phyloP scores from a whole-genome alignment of 2,329 filamentous ascomycete genomes.

The Colletotrichum musae region DNA sequence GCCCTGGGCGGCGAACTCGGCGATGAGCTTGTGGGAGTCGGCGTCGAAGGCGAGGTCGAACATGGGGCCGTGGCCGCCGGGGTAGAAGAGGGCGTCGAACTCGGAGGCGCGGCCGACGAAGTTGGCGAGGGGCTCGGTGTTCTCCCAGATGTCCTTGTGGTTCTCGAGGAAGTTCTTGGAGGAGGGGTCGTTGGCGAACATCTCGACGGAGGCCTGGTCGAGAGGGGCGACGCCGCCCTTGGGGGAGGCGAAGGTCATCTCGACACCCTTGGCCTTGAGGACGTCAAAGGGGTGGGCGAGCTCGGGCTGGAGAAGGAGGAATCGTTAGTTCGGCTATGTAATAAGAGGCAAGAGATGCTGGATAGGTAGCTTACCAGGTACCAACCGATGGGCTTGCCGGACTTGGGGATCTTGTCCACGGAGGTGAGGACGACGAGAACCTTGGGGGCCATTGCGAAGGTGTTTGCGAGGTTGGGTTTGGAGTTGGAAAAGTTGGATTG shows the following conservation, averaged over 20 bases:
- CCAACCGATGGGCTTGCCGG: conserved; percentile 76
- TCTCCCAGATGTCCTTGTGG: conserved; percentile 73
- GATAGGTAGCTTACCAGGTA: conserved; percentile 67
- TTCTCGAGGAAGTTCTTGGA: conserved; percentile 68
- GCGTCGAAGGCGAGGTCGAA: conserved; percentile 74
- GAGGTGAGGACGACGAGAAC: conserved; percentile 81
- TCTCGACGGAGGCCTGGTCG: conserved; percentile 70
- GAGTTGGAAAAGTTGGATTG: background rate
- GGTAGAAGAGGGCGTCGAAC: conserved; percentile 74
- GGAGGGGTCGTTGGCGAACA: conserved; percentile 67
- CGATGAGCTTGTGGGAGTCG: conserved; percentile 71
- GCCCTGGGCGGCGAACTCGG: conserved; percentile 72
- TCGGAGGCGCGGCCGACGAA: conserved; percentile 70
- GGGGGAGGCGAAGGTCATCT: conserved; percentile 73
- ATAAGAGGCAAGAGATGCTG: too few species aligned
- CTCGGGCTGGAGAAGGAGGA: conserved; percentile 72
- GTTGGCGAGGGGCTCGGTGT: conserved; percentile 70
- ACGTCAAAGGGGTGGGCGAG: conserved; percentile 76
- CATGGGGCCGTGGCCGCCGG: conserved; percentile 75
- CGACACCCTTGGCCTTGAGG: conserved; percentile 64
- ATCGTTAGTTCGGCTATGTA: too few species aligned
- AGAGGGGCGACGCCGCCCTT: conserved; percentile 73
- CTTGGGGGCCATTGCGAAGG: conserved; percentile 58
- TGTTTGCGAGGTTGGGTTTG: background rate
- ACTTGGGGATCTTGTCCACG: conserved; percentile 63